Percentiles rank a stretch among this genome's conserved stretches.
These are phyloP conservation scores for Solanum infundibuliforme DNA, from an alignment of 257 asterid species.

Conservation along the genomic window DNA sequence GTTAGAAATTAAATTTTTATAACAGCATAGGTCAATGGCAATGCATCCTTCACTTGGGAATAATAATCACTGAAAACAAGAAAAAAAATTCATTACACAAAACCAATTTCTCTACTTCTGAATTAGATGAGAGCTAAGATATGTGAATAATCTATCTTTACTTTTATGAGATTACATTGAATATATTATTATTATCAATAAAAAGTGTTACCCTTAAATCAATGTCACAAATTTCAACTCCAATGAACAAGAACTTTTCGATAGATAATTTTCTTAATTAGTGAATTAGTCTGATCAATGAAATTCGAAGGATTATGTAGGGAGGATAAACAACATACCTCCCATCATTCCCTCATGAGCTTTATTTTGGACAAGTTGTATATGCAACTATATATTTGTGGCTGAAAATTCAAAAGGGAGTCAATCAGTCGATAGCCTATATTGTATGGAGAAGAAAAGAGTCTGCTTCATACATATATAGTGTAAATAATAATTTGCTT, in stretches of 20 bases:
- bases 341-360: neutral
- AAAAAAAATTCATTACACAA: neutral
- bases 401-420: neutral
- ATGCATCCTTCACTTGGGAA: neutral
- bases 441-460: neutral
- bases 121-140: neutral
- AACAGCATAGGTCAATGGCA: conserved; percentile 1
- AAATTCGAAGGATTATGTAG: neutral
- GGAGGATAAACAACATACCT: neutral
- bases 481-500: neutral
- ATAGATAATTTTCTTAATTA: neutral
- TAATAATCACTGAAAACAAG: neutral
- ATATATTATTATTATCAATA: neutral
- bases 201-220: neutral
- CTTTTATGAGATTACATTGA: too few species aligned
- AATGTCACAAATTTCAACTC: neutral
- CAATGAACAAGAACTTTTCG: neutral
- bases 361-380: neutral
- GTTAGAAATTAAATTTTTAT: neutral
- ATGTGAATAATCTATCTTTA: neutral
- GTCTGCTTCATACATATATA: neutral
- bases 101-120: neutral
- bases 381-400: neutral
- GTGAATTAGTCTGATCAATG: neutral
- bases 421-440: neutral